A percentile compares a stretch with the other conserved stretches of the same genome.
Conservation (phyloP, 192 early-diverging fungal species). For the Coemansia sp. region DNA sequence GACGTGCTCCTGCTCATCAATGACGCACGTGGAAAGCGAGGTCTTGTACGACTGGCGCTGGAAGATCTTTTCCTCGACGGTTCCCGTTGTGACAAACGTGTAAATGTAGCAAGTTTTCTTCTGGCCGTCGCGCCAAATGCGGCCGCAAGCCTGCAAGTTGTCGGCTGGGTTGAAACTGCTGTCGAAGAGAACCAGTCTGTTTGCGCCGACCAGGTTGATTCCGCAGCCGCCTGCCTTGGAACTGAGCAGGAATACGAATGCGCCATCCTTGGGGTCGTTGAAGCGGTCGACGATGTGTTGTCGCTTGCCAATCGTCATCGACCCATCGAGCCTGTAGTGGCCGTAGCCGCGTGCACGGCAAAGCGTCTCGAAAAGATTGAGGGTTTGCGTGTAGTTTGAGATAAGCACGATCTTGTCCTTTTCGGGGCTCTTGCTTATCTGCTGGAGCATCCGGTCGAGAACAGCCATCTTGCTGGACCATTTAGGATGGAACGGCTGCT, state of each 20-base stretch:
- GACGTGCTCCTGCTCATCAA: constrained; percentile 90
- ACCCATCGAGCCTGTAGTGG: constrained; percentile 84
- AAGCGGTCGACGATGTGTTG: constrained; percentile 95
- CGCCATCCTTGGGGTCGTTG: constrained; percentile 81
- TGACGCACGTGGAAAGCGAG: constrained; percentile 87
- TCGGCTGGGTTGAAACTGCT: constrained; percentile 91
- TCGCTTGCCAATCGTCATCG: constrained; percentile 87
- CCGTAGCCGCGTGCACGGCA: constrained; percentile 75
- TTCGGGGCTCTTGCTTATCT: constrained; percentile 65
- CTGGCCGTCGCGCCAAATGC: constrained; percentile 88
- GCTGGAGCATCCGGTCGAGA: constrained; percentile 72
- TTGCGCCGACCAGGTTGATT: constrained; percentile 97
- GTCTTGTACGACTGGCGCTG: constrained; percentile 87
- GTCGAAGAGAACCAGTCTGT: constrained; percentile 93
- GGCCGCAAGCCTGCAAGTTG: constrained; percentile 88
- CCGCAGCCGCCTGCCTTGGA: constrained; percentile 99
- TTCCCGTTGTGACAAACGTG: constrained; percentile 94
- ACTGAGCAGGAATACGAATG: constrained; percentile 94
- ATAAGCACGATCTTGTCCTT: constrained; percentile 97
- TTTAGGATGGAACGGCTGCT: constrained; percentile 53
- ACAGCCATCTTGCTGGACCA: constrained; percentile 93
- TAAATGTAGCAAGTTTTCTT: constrained; percentile 93
- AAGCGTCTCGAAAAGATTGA: constrained; percentile 90
- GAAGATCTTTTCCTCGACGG: constrained; percentile 99
- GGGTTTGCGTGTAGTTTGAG: constrained; percentile 97